Evolutionary conservation across 169 alveolate genomes (phyloP).

Genomic region (Babesia sp.): DNA sequence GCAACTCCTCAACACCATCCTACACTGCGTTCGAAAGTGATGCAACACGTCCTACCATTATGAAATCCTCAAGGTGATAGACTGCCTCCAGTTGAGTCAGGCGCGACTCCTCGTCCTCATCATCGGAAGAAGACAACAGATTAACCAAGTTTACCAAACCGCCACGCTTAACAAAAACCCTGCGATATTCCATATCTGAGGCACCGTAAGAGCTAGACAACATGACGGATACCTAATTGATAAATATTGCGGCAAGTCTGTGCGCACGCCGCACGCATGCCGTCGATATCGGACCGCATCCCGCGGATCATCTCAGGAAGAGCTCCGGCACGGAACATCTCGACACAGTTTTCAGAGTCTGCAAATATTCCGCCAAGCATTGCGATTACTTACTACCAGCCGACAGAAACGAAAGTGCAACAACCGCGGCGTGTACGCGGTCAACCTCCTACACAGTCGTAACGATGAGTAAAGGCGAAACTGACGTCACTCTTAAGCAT

Average conservation of each 20-base stretch:
- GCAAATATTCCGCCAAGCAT: not conserved
- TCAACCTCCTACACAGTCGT: conserved; percentile 77
- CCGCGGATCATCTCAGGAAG: conserved; percentile 83
- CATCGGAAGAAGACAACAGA: conserved; percentile 62
- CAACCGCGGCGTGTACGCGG: conserved; percentile 88
- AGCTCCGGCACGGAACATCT: conserved; percentile 86
- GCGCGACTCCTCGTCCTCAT: conserved; percentile 74
- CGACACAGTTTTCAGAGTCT: conserved; percentile 82
- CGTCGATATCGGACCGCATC: conserved; percentile 84
- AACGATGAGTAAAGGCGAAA: not conserved
- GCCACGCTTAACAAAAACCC: conserved; percentile 83
- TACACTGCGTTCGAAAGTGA: not conserved
- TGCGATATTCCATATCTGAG: conserved; percentile 78
- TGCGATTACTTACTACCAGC: conserved; percentile 77
- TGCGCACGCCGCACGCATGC: conserved; percentile 90
- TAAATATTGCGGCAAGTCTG: conserved; percentile 87
- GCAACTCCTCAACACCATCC: conserved; percentile 80
- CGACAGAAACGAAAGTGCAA: conserved; percentile 88
- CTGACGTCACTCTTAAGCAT: conserved; percentile 55
- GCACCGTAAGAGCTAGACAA: not conserved
- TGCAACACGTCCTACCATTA: conserved; percentile 63
- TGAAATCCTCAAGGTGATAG: conserved; percentile 86
- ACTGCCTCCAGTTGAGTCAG: conserved; percentile 87
- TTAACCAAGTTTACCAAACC: conserved; percentile 76
- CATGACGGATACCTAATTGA: conserved; percentile 73